Evolutionary conservation across 2,329 filamentous ascomycete genomes (phyloP).

Genomic region (Ambrosiella xylebori): DNA sequence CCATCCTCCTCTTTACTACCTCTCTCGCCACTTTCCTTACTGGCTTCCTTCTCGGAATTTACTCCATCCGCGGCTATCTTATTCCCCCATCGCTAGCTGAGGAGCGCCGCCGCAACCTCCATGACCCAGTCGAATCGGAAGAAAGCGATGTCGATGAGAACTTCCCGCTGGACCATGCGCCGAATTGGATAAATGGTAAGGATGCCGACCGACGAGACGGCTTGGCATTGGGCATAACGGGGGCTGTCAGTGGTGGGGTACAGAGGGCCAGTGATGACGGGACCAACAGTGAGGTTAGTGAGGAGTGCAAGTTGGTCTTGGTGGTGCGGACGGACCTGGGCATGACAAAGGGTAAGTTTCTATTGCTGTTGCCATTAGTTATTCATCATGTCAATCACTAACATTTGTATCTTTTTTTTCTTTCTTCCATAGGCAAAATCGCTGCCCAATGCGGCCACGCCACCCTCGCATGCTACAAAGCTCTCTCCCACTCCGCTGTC

Average conservation of each 20-base stretch:
- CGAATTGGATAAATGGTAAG: slow-evolving; percentile 46
- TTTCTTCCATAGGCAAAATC: slow-evolving; percentile 58
- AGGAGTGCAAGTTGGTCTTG: slow-evolving; percentile 88
- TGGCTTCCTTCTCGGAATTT: slow-evolving; percentile 70
- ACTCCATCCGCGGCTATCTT: slow-evolving; percentile 44
- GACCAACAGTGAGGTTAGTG: slow-evolving; percentile 23
- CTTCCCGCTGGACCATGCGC: slow-evolving; percentile 44
- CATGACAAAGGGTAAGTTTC: slow-evolving; percentile 75
- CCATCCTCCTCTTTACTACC: slow-evolving; percentile 52
- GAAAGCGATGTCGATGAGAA: slow-evolving; percentile 52
- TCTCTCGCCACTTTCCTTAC: slow-evolving; percentile 55
- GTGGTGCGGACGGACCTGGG: slow-evolving; percentile 87
- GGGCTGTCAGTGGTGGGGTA: slow-evolving; percentile 16
- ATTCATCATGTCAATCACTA: background rate
- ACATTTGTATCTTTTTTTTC: background rate
- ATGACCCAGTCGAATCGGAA: slow-evolving; percentile 49
- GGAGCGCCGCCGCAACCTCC: slow-evolving; percentile 36
- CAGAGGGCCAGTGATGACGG: too few relatives aligned
- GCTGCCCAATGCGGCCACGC: slow-evolving; percentile 90
- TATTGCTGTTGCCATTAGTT: background rate
- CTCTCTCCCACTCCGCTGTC: slow-evolving; percentile 40
- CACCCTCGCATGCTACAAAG: slow-evolving; percentile 95
- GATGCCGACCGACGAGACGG: slow-evolving; percentile 44
- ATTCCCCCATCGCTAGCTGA: slow-evolving; percentile 37
- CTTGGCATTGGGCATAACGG: slow-evolving; percentile 23